Conservation (phyloP, 768 basidiomycete genomes). For the Cantharellus cinnabarinus region DNA sequence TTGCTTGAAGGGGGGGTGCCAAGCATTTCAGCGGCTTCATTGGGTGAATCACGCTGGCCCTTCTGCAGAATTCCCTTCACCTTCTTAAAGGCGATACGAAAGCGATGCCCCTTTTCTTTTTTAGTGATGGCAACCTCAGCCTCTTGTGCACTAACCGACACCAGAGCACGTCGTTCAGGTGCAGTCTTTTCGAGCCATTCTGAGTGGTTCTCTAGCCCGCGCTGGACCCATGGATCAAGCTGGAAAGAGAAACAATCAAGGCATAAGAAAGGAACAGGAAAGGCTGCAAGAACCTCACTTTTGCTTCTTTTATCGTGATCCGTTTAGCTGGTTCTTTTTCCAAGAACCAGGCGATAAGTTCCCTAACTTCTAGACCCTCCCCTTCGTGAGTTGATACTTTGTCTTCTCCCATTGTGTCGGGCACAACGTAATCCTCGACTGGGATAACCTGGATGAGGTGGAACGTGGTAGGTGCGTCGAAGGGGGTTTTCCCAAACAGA, state of each 20-base stretch:
- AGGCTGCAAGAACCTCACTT: constrained; percentile 28
- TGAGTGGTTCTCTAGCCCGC: constrained; percentile 41
- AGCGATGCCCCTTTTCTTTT: constrained; percentile 8
- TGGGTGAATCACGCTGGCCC: neutral
- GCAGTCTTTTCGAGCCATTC: constrained; percentile 52
- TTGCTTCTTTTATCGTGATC: constrained; percentile 63
- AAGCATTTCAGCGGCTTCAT: neutral
- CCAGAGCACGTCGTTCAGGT: constrained; percentile 26
- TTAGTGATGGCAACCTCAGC: constrained; percentile 38
- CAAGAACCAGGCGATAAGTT: constrained; percentile 53
- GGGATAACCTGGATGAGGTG: constrained; percentile 64
- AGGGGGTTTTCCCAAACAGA: constrained; percentile 74
- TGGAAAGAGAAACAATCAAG: constrained; percentile 13
- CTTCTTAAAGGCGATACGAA: neutral
- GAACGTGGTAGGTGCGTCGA: constrained; percentile 47
- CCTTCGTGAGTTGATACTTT: constrained; percentile 27
- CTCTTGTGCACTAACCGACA: constrained; percentile 56
- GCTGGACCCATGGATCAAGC: constrained; percentile 38
- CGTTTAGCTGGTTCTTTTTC: constrained; percentile 60
- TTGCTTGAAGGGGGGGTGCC: neutral
- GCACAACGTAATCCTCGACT: constrained; percentile 49
- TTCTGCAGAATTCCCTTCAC: neutral
- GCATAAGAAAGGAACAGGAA: constrained; percentile 11
- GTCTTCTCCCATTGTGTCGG: constrained; percentile 54
- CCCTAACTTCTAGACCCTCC: constrained; percentile 43